Conservation (phyloP, 2,329 filamentous ascomycete species). For the Fusarium domesticum region DNA sequence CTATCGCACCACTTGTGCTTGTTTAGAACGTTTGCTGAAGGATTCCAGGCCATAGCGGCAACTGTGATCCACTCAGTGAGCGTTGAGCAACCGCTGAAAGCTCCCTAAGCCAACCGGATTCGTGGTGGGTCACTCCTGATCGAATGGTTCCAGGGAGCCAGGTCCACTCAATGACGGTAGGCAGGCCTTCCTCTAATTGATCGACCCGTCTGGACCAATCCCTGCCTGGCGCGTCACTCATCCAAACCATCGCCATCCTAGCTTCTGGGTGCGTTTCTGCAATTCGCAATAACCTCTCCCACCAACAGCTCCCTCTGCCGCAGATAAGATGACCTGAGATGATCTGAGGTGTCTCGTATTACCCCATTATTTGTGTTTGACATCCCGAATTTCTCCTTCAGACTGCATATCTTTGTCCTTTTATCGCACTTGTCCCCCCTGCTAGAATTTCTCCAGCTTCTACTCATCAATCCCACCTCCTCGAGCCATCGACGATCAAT, state of each 20-base stretch:
- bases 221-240: conserved; percentile 23
- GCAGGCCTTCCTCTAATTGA: conserved; percentile 21
- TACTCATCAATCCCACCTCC: conserved; percentile 1
- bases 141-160: neutral
- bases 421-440: no score
- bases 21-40: neutral
- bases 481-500: conserved; percentile 6
- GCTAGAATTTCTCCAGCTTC: neutral
- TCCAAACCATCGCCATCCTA: conserved; percentile 20
- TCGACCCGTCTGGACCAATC: conserved; percentile 21
- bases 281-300: conserved; percentile 7
- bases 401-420: conserved; percentile 1
- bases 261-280: conserved; percentile 11
- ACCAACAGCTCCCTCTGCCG: conserved; percentile 2
- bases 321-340: conserved; percentile 4
- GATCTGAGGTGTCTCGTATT: conserved; percentile 7
- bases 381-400: conserved; percentile 7
- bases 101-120: neutral
- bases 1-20: conserved; percentile 6
- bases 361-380: conserved; percentile 4
- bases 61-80: neutral
- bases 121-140: neutral
- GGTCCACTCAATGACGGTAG: conserved; percentile 10
- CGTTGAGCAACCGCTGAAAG: neutral
- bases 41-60: neutral